Evolutionary conservation across 345 rosid species (phyloP), one percentile per base, ranked within the genome.

Genomic region (Salix exigua): DNA sequence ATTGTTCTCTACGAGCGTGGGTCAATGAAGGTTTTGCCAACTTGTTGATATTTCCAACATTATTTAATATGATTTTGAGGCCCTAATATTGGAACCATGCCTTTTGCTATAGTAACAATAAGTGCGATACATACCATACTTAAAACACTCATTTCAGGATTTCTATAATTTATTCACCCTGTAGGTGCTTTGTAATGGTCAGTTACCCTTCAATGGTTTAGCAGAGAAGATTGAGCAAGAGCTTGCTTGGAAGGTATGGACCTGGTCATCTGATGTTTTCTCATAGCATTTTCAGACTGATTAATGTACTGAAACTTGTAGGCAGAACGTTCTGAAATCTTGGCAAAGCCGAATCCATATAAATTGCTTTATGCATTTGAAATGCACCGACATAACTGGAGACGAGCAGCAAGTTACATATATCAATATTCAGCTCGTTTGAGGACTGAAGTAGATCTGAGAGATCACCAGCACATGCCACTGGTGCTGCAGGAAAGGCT

Each of bases 351-450:
- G 42, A 96, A 91, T 78, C 89, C 94, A 4, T 96, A 93, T 83
- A 93, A 96, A 85, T 75, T 96, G 83, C 96, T 96, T 66, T 96
- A 93, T 86, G 92, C 99, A 73, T 96, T 91, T 82, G 99, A 96
- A 83, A 89, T 88, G 93, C 90, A 87, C 78, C 87, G 88, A 77
- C 96, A 96, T 79, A 96, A 93, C 71, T 96, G 99, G 99, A 85
- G 92, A 82, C 91, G 75, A 83, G 97, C 99, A 33, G 99, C 99
- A 50, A 83, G 82, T 85, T 96, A 89, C 87, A 89, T 96, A 71
- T 96, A 93, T 82, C 88, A 82, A 46, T 91, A 88, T 81, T 81
- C 97, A 75, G 81, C 82, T 80, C 94, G 98, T 70, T 83, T 96
- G 85, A 90, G 88, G 87, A 86, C 79, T 44, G 94, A 93, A 84